Conservation (phyloP, 225 moss, liverwort and hornwort genomes). For the Rhytidiadelphus loreus region DNA sequence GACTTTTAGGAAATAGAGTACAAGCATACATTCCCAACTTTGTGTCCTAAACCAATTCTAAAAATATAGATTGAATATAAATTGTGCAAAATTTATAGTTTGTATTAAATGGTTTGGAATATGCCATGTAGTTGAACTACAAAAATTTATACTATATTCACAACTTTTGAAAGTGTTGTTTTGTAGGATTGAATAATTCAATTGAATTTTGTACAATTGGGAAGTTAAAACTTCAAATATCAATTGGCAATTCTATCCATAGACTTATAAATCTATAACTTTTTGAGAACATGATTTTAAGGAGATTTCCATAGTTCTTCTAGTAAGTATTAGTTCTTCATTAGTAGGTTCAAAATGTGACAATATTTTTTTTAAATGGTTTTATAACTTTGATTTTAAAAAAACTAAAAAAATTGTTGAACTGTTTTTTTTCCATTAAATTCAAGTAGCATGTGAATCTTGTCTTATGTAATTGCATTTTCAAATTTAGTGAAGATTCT, state of each 20-base stretch:
- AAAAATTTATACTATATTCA: not conserved
- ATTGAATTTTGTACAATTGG: not conserved
- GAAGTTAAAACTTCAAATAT: not conserved
- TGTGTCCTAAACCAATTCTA: no score
- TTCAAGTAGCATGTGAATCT: not conserved
- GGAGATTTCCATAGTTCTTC: not conserved
- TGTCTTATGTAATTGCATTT: not conserved
- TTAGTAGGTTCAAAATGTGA: not conserved
- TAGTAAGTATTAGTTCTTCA: not conserved
- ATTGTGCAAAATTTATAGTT: not conserved
- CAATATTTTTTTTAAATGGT: not conserved
- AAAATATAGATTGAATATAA: no score
- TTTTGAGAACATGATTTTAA: not conserved
- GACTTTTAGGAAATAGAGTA: not conserved
- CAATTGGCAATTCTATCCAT: fast-evolving
- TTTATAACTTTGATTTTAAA: not conserved
- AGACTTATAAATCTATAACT: not conserved
- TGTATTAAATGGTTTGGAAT: not conserved
- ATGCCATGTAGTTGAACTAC: not conserved
- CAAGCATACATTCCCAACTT: not conserved
- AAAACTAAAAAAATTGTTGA: not conserved
- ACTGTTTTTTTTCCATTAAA: not conserved
- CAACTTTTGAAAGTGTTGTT: fast-evolving
- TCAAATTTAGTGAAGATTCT: not conserved
- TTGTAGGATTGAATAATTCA: no score